Base-by-base conservation (phyloP, 2,329 filamentous ascomycete species). In the Trichoderma koningiopsis region DNA sequence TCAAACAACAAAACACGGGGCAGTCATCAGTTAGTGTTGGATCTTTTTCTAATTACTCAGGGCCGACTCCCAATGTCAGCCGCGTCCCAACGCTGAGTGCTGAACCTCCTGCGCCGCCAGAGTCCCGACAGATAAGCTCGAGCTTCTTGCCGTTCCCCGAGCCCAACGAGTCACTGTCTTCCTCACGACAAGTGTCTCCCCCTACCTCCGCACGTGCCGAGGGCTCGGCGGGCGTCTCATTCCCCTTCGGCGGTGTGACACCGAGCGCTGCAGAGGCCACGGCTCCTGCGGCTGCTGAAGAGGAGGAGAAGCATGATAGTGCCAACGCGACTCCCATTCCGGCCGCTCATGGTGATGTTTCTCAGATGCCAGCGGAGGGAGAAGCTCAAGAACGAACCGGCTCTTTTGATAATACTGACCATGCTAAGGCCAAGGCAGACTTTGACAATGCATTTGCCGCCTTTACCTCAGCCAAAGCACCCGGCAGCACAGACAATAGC, bases 391-490 rank as follows among this genome's bases (percentile, higher is more conserved):
- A 72, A 33, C 55, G 73, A 55, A 72, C 76, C 40, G 86, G 88
- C 73, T 83, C 87, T 7, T 90, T 90, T 70, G 80, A 80, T 6
- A 81, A 81, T 33, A 78, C 85, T 70, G 85, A 87, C 68, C 81
- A 87, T 69, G 83, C 83, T 66, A 89, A 88, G 79, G 87, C 89
- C 52, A 93, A 93, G 81, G 89, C 92, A 61, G 93, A 96, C 74
- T 96, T 96, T 73, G 93, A 96, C 76, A 89, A 90, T 71, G 93
- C 93, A 1, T 96, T 96, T 82, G 92, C 91, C 55, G 90, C 89
- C 68, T 95, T 96, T 74, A 84, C 84, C 65, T 84, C 81, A 59
- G 81, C 84, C 59, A 87, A 86, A 74, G 79, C 77, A 61, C 84
- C 83, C 71, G 82, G 82, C 65, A 72, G 79, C 5, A 71, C 76